Evolutionary conservation across 192 early-diverging fungal species (phyloP), one percentile per base, ranked within the genome.

Genomic region (Podila clonocystis): DNA sequence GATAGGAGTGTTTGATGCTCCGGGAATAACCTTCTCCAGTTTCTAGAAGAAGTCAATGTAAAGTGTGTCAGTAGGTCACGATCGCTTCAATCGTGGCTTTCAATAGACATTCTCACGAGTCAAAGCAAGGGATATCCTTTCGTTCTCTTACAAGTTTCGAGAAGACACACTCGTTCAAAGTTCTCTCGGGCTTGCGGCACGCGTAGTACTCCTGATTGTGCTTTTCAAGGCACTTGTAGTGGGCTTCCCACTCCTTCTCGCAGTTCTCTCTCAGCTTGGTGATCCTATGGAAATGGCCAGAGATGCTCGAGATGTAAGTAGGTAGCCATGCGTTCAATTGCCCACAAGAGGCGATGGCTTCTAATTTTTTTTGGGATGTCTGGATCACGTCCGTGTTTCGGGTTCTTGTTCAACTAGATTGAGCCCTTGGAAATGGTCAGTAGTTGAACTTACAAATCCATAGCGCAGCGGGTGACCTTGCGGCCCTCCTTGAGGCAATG

Each of bases 401-500:
- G 17, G 41, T 15, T 17, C 41, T 8, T 45, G 13, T 45, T 45
- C 15, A 17, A 45, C 41, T 15, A 12, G 41, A 45, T 15, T 3
- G 41, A 45, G 4, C 41, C 15, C 41, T 3, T 17, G 41, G 41
- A 1, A 3, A 15, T 45, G 41, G 15, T 45, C 41, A 8, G 13
- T 12, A 15, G 41, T 3, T 26, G 41, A 48, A 88, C 90, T 83
- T 82, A 94, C 90, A 94, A 74, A 68, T 96, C 92, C 65, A 96
- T 89, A 41, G 94, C 94, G 76, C 97, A 99, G 19, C 97, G 92
- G 50, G 97, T 99, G 73, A 98, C 97, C 74, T 95, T 95, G 71
- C 97, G 89, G 15, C 97, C 97, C 69, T 99, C 97, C 87, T 91
- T 90, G 50, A 99, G 84, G 71, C 97, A 99, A 74, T 96, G 94